Conservation (phyloP, 169 alveolate genomes). For the Cryptosporidium meleagridis region DNA sequence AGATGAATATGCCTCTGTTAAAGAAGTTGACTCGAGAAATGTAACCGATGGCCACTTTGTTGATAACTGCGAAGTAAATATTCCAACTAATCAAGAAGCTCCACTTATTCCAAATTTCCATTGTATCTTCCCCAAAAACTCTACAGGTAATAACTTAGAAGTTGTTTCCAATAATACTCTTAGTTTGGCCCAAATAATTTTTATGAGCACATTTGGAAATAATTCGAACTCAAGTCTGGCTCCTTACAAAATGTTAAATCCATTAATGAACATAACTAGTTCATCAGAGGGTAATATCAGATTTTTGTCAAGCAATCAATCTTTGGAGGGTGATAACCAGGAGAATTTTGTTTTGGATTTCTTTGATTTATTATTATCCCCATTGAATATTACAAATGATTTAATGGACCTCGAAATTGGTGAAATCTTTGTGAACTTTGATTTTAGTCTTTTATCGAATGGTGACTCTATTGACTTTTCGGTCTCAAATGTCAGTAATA, state of each 20-base stretch:
- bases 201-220: not conserved
- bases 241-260: not conserved
- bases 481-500: not conserved
- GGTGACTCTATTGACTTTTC: not conserved
- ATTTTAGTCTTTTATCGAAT: not conserved
- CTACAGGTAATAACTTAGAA: not conserved
- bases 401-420: not conserved
- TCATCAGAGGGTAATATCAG: not conserved
- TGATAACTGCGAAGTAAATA: not conserved
- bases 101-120: not conserved
- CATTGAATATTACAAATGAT: not conserved
- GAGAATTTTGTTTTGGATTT: not conserved
- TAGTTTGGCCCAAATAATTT: not conserved
- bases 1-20: not conserved
- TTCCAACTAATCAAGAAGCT: not conserved
- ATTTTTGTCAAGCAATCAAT: not conserved
- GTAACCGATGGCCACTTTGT: not conserved
- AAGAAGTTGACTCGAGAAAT: not conserved
- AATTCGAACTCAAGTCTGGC: not conserved
- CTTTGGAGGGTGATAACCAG: not conserved
- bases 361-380: not conserved
- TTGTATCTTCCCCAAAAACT: not conserved
- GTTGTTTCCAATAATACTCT: not conserved
- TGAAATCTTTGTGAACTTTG: constrained; percentile 24
- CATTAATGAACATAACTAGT: not conserved